Conservation (phyloP, 495 filamentous ascomycete species). For the Penicillium nucicola region DNA sequence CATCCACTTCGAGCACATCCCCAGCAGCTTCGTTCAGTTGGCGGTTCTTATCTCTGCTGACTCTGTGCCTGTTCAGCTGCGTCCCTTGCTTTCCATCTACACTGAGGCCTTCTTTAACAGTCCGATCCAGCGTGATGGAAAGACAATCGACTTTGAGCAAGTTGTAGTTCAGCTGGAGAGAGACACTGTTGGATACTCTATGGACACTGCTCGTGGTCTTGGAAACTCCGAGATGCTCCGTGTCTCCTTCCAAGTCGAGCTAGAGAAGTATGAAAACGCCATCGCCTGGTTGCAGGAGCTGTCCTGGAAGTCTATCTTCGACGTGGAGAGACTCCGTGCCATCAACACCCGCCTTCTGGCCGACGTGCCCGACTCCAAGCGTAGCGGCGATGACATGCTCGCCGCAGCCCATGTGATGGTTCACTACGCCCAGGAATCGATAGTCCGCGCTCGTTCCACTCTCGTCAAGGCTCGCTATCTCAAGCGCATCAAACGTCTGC, state of each 20-base stretch:
- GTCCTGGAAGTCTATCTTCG: slow-evolving; percentile 84
- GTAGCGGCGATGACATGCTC: slow-evolving; percentile 69
- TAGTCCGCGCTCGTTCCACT: slow-evolving; percentile 72
- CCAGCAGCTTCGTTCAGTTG: slow-evolving; percentile 84
- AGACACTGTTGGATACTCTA: slow-evolving; percentile 80
- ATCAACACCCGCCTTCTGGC: slow-evolving; percentile 85
- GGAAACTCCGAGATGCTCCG: slow-evolving; percentile 76
- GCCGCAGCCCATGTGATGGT: slow-evolving; percentile 77
- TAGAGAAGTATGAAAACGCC: slow-evolving; percentile 77
- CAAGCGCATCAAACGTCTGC: slow-evolving; percentile 72
- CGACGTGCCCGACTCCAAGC: slow-evolving; percentile 90
- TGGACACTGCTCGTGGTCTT: slow-evolving; percentile 61
- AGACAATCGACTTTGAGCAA: slow-evolving; percentile 81
- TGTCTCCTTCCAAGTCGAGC: slow-evolving; percentile 81
- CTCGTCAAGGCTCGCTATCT: slow-evolving; percentile 88
- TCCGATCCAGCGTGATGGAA: slow-evolving; percentile 74
- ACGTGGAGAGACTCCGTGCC: slow-evolving; percentile 73
- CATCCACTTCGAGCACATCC: slow-evolving; percentile 94
- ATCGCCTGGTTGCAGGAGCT: slow-evolving; percentile 85
- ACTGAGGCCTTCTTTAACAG: slow-evolving; percentile 92
- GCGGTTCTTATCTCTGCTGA: slow-evolving; percentile 74
- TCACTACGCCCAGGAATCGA: slow-evolving; percentile 68
- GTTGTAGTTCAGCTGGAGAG: slow-evolving; percentile 86
- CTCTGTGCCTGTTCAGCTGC: slow-evolving; percentile 65
- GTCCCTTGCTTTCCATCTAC: slow-evolving; percentile 81